Conservation (phyloP, 108 stramenopile genomes). For the Chaetoceros muelleri region DNA sequence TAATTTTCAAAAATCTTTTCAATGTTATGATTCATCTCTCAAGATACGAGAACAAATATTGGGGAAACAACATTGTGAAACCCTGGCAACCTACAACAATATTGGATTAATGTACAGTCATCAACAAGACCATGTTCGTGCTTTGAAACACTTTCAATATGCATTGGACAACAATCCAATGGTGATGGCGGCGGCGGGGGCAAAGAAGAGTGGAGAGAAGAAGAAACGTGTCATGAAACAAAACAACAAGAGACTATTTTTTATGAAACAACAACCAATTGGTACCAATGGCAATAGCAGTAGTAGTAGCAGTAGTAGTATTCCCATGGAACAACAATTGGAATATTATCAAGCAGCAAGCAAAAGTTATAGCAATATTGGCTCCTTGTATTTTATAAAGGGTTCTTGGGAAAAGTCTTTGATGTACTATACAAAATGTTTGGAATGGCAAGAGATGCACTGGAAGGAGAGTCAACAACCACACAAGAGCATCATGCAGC, state of each 20-base stretch:
- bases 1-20: not conserved
- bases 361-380: not conserved
- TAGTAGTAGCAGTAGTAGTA: not conserved
- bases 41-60: constrained; percentile 22
- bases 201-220: no score
- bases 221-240: no score
- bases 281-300: no score
- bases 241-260: no score
- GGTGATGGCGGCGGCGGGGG: no score
- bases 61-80: constrained; percentile 20
- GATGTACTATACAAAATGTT: not conserved
- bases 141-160: no score
- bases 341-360: not conserved
- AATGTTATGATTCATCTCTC: constrained; percentile 1
- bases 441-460: not conserved
- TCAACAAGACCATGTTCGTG: not conserved
- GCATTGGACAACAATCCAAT: no score
- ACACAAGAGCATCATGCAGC: no score
- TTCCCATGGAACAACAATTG: not conserved
- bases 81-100: constrained; percentile 22
- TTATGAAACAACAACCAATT: no score
- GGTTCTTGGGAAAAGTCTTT: not conserved
- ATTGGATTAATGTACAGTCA: constrained; percentile 7
- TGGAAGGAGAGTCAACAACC: not conserved
- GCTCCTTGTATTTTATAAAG: not conserved